Conservation (phyloP, 1,139 yeast genomes). For the Arxiozyma slooffiae region DNA sequence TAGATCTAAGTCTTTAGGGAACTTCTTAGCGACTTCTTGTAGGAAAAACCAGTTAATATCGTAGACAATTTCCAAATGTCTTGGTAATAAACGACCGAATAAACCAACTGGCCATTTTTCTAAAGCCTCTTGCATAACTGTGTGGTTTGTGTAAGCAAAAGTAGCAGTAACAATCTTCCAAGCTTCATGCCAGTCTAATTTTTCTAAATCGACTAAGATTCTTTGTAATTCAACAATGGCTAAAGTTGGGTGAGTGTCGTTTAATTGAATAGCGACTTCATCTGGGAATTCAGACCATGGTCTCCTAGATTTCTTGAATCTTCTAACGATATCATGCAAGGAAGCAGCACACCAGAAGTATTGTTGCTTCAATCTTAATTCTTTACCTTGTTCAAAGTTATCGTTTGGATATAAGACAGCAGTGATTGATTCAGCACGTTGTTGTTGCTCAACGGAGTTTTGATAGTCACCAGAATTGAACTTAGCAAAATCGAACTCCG, state of each 20-base stretch:
- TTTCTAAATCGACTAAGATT: slow-evolving; percentile 74
- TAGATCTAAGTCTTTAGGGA: slow-evolving; percentile 63
- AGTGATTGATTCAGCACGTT: slow-evolving; percentile 82
- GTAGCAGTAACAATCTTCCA: slow-evolving; percentile 76
- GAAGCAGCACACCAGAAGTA: slow-evolving; percentile 97
- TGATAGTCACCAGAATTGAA: slow-evolving; percentile 89
- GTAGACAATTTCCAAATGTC: slow-evolving; percentile 85
- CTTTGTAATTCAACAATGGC: slow-evolving; percentile 88
- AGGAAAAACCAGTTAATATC: slow-evolving; percentile 76
- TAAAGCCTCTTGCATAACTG: slow-evolving; percentile 88
- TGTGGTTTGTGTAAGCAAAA: slow-evolving; percentile 89
- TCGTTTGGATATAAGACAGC: slow-evolving; percentile 90
- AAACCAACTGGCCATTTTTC: slow-evolving; percentile 92
- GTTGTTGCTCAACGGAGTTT: slow-evolving; percentile 75
- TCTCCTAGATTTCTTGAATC: slow-evolving; percentile 72
- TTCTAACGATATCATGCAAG: slow-evolving; percentile 78
- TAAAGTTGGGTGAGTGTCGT: slow-evolving; percentile 91
- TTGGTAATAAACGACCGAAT: slow-evolving; percentile 68
- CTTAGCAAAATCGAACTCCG: slow-evolving; percentile 85
- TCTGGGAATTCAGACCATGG: slow-evolving; percentile 80
- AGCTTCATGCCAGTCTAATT: slow-evolving; percentile 70
- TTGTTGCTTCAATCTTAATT: slow-evolving; percentile 86
- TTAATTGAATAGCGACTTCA: slow-evolving; percentile 82
- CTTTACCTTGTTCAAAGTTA: slow-evolving; percentile 85
- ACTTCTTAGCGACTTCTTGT: slow-evolving; percentile 60